Evolutionary conservation across 225 moss, liverwort and hornwort genomes (phyloP), one percentile per base, ranked within the genome.

Genomic region (Pseudisothecium myosuroides): DNA sequence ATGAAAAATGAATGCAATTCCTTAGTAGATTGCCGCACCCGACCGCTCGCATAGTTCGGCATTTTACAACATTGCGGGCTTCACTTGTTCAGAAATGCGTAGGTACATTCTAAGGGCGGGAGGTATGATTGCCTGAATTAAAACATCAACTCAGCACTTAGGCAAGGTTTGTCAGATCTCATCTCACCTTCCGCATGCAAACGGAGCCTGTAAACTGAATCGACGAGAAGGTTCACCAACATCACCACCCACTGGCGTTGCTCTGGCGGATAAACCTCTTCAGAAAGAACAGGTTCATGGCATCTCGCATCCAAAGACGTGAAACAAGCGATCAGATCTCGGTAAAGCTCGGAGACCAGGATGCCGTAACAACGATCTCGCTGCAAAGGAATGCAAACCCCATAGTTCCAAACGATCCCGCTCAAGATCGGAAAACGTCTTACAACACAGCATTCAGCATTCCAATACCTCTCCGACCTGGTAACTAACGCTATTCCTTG

Each of bases 181-280:
- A 49, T 81, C 89, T 91, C 82, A 91, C 92, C 92, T 92, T 91
- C 91, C 78, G 85, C 89, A 89, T 89, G 71, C 81, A 85, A 71
- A 76, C 71, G 68, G 87, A 89, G 58, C 50, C 59, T 79, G 88
- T 32, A 84, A 82, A 61, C 52, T 32, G 69, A 54, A 83, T 77
- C 78, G 59, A 50, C 81, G 32, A 64, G 71, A 41, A 64, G 56
- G 76, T 89, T 59, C 91, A 76, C 89, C 77, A 83, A 85, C 87
- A 87, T 87, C 72, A 92, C 81, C 85, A 89, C 63, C 85, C 76
- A 71, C 84, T 77, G 36, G 87, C 85, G 87, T 83, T 88, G 72
- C 72, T 32, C 28, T 64, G 82, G 77, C 82, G 82, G 80, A 45
- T 34, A 83, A 86, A 79, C 59, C 79, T 59, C 79, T 72, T 82